A percentile compares a stretch with the other conserved stretches of the same genome.
phyloP scores from a whole-genome alignment of 805 yeast genomes.

The Saccharomyces kudriavzevii region DNA sequence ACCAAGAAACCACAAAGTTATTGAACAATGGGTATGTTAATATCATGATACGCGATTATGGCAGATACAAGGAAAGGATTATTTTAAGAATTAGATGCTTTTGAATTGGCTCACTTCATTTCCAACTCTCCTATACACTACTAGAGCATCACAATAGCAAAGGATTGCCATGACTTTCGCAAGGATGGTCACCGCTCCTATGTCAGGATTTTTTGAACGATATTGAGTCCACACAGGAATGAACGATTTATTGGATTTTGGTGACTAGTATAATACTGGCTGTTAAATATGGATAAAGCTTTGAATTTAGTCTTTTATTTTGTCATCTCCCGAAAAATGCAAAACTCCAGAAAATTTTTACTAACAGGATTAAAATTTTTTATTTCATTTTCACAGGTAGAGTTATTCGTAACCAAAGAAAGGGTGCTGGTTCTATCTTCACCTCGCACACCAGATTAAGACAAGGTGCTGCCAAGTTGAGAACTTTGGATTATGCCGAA shows the following conservation, averaged over 20 bases:
- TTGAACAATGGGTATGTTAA: conserved; percentile 32
- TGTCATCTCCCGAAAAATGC: neutral
- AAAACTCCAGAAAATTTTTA: neutral
- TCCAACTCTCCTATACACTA: neutral
- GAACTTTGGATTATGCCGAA: conserved; percentile 98
- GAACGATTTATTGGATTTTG: too few species aligned
- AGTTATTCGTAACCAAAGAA: conserved; percentile 99
- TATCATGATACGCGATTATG: neutral
- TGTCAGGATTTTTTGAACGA: neutral
- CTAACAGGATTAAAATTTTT: neutral
- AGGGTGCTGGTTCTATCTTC: conserved; percentile 99
- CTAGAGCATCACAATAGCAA: neutral
- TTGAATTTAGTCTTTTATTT: neutral
- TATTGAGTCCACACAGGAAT: too few species aligned
- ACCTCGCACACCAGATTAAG: conserved; percentile 99
- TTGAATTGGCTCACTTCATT: neutral
- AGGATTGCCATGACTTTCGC: neutral
- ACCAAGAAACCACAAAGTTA: conserved; percentile 26
- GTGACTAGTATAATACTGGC: too few species aligned
- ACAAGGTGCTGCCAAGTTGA: conserved; percentile 99
- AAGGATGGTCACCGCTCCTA: neutral
- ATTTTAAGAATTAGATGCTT: neutral
- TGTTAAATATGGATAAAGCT: too few species aligned
- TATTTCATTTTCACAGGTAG: conserved; percentile 55
- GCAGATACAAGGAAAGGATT: neutral